These are phyloP conservation scores for Penicillium decumbens DNA, from an alignment of 2,329 filamentous ascomycete genomes.

Conservation along the genomic window DNA sequence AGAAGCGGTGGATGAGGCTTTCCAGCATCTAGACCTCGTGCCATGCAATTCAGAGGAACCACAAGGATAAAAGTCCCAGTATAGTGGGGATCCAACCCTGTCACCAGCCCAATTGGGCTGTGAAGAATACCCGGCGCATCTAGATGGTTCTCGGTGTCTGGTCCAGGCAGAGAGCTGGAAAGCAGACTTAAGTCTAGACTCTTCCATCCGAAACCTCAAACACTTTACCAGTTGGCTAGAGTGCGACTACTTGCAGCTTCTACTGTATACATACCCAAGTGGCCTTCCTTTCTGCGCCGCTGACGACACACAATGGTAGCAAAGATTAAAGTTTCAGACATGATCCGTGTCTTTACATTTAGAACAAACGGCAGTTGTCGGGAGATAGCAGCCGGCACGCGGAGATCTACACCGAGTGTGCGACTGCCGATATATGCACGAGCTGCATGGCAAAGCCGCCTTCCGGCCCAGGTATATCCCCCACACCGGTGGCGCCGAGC, in stretches of 20 bases:
- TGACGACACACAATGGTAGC: neutral
- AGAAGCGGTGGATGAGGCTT: slow-evolving; percentile 13
- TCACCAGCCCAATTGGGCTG: neutral
- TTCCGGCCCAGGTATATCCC: neutral
- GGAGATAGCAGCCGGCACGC: neutral
- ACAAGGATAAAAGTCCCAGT: neutral
- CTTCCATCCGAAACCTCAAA: neutral
- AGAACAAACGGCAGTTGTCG: neutral
- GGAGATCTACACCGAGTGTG: neutral
- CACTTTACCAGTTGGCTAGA: neutral
- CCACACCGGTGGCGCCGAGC: slow-evolving; percentile 11
- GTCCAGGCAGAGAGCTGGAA: slow-evolving; percentile 1
- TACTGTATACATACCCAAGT: slow-evolving; percentile 10
- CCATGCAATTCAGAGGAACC: neutral
- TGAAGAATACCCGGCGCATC: neutral
- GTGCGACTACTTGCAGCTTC: neutral
- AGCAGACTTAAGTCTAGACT: slow-evolving; percentile 5
- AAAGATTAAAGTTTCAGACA: neutral
- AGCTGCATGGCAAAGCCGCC: slow-evolving; percentile 16
- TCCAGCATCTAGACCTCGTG: neutral
- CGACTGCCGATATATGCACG: slow-evolving; percentile 1
- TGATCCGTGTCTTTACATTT: neutral
- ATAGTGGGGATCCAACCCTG: neutral
- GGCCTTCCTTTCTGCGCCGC: neutral
- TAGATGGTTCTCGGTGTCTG: neutral